Base-by-base conservation (phyloP, 768 basidiomycete genomes). In the Floccularia luteovirens region DNA sequence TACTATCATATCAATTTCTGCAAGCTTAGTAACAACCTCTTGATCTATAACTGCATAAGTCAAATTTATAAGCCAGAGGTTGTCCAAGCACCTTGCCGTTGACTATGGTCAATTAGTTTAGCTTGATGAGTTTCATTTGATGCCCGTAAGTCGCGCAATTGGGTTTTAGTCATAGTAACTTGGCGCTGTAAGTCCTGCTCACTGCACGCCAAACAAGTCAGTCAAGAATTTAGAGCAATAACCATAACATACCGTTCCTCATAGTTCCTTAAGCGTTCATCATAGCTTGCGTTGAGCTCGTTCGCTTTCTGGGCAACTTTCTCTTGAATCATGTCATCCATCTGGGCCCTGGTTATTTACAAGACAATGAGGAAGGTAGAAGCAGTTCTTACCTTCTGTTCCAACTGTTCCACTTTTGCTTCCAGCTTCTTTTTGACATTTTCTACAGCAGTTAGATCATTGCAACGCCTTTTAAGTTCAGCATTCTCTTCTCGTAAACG, bases 121-220 rank as follows among this genome's bases (percentile, higher is more conserved):
- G 94, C 92, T 53, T 98, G 90, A 34, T 82, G 92, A 12, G 81
- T 82, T 53, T 98, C 96, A 56, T 93, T 90, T 0, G 90, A 93
- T 31, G 79, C 74, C 37, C 92, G 86, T 27, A 98, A 70, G 48
- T 94, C 93, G 17, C 86, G 79, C 5, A 99, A 70, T 59, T 99
- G 96, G 22, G 78, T 80, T 55, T 88, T 90, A 31, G 83, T 77
- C 8, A 94, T 69, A n/a, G 83, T 67, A 8, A 97, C 74, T 56
- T 97, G 96, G n/a, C 88, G 79, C 43, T 89, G 86, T 31, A 97
- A 65, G 51, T 94, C 93, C 57, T 90, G 85, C 62, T 99, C 96
- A 33, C 93, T 93, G 50, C 24, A 39, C 12, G 32, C 16, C 22
- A 34, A 21, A 24, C 43, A 28, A 35, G 38, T 24, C 21, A 41